Percentiles rank a stretch among this genome's conserved stretches.
Evolutionary conservation across 305 asterid species (phyloP).

Genomic region (Fraxinus sp.): DNA sequence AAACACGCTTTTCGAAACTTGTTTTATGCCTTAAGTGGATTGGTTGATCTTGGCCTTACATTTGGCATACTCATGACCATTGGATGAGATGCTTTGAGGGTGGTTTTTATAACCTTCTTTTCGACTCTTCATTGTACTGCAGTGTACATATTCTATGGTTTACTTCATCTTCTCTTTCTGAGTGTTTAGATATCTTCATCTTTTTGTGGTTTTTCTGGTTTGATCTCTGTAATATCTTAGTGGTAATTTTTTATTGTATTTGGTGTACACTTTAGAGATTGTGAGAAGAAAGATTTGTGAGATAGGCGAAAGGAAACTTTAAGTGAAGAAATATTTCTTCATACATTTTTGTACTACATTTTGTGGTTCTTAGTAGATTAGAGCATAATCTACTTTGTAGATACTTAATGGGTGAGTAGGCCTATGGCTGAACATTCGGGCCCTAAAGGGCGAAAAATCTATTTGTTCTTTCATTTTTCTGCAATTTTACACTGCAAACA

Average conservation of each 20-base stretch:
- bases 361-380: not conserved
- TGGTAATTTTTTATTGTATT: too few relatives aligned
- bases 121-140: too few relatives aligned
- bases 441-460: not conserved
- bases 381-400: not conserved
- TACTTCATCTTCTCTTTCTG: not conserved
- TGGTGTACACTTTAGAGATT: not conserved
- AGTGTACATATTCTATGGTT: too few relatives aligned
- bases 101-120: too few relatives aligned
- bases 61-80: too few relatives aligned
- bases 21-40: not conserved
- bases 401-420: not conserved
- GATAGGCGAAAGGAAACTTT: not conserved
- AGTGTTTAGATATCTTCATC: not conserved
- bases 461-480: too few relatives aligned
- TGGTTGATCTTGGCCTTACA: too few relatives aligned
- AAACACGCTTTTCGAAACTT: too few relatives aligned
- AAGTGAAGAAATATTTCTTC: too few relatives aligned
- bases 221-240: not conserved
- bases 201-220: not conserved
- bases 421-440: not conserved
- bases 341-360: too few relatives aligned
- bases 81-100: too few relatives aligned
- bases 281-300: not conserved
- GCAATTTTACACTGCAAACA: too few relatives aligned